A percentile compares a stretch with the other conserved stretches of the same genome.
Evolutionary conservation across 345 rosid genomes (phyloP).

Genomic region (Ailanthus altissimus): DNA sequence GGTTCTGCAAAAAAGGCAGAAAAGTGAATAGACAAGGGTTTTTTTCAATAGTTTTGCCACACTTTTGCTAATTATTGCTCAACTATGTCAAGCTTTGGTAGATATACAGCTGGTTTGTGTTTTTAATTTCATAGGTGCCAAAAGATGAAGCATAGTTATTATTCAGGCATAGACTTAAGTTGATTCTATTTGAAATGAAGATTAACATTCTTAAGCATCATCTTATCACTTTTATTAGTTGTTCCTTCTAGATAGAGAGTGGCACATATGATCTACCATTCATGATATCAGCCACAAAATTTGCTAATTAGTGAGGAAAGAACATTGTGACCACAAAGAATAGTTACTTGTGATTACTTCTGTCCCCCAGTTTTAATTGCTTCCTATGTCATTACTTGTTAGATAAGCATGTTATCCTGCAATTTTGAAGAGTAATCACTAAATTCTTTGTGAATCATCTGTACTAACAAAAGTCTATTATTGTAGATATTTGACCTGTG

Average conservation of each 20-base stretch:
- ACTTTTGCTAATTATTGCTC: not conserved
- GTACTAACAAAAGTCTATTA: not conserved
- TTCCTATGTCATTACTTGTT: not conserved
- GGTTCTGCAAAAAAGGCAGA: not conserved
- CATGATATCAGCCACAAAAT: not conserved
- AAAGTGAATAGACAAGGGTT: not conserved
- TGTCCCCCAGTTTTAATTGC: not conserved
- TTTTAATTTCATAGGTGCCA: not conserved
- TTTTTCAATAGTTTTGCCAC: not conserved
- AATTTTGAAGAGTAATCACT: not conserved
- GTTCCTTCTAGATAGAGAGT: not conserved
- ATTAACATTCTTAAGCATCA: not conserved
- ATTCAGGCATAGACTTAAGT: not conserved
- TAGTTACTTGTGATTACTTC: not conserved
- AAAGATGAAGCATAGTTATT: not conserved
- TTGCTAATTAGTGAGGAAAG: not conserved
- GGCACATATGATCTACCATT: not conserved
- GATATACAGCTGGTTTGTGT: not conserved
- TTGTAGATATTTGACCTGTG: not conserved
- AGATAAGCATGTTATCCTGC: not conserved
- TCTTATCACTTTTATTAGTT: not conserved
- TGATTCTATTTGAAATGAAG: not conserved
- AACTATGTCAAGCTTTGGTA: not conserved
- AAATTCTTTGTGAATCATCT: not conserved
- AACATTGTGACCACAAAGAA: not conserved